phyloP scores from a whole-genome alignment of 192 early-diverging fungal species.

The Mortierella hygrophila region DNA sequence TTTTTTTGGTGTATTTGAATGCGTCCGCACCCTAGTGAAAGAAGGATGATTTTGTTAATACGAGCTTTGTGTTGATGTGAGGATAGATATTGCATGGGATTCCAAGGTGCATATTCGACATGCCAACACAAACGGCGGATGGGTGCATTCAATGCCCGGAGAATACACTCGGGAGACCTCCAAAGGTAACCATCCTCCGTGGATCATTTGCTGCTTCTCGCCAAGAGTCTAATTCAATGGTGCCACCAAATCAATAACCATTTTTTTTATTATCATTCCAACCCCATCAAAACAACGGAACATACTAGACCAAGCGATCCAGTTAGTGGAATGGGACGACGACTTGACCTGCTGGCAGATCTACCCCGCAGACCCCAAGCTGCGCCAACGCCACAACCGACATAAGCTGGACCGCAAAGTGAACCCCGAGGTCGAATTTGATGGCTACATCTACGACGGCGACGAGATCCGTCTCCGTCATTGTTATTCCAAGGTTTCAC shows the following conservation, averaged over 20 bases:
- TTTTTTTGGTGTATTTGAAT: constrained; percentile 19
- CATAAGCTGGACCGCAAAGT: constrained; percentile 20
- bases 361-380: constrained; percentile 30
- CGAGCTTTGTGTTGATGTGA: background rate
- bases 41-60: background rate
- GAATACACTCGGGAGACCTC: constrained; percentile 73
- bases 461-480: constrained; percentile 41
- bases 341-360: constrained; percentile 51
- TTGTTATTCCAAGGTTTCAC: constrained; percentile 42
- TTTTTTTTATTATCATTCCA: constrained; percentile 2
- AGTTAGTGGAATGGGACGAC: constrained; percentile 54
- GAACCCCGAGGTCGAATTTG: constrained; percentile 26
- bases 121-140: constrained; percentile 79
- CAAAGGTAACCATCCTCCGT: constrained; percentile 63
- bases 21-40: background rate
- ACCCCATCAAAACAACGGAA: constrained; percentile 60
- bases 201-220: constrained; percentile 51
- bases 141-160: constrained; percentile 77
- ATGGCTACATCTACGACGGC: constrained; percentile 44
- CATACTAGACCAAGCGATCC: constrained; percentile 34
- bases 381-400: constrained; percentile 17
- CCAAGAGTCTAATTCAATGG: too few species aligned
- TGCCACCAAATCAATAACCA: background rate
- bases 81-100: constrained; percentile 73
- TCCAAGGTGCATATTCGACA: constrained; percentile 75